Percentiles rank a stretch among this genome's conserved stretches.
phyloP scores from a whole-genome alignment of 768 basidiomycete genomes.

The Coprinopsis marcescibilis region DNA sequence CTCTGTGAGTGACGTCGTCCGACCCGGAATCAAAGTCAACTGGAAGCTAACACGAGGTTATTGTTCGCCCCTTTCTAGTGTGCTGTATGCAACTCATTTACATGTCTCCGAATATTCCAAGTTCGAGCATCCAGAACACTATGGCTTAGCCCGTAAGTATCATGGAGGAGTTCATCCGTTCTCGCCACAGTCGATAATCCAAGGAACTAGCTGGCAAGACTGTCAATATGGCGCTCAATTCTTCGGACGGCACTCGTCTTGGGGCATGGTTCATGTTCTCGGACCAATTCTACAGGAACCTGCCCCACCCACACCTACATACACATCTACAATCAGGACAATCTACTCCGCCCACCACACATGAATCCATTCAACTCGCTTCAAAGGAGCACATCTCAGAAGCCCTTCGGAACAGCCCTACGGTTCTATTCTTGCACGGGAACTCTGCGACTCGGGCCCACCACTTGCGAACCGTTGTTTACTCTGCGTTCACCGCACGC shows the following conservation, averaged over 20 bases:
- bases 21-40: too few species aligned
- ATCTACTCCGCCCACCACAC: neutral
- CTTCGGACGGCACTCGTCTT: slow-evolving; percentile 55
- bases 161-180: neutral
- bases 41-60: too few species aligned
- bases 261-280: slow-evolving; percentile 67
- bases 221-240: slow-evolving; percentile 50
- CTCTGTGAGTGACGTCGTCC: too few species aligned
- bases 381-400: slow-evolving; percentile 20
- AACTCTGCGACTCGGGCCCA: slow-evolving; percentile 63
- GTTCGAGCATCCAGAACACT: slow-evolving; percentile 35
- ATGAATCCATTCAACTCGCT: slow-evolving; percentile 20
- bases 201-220: slow-evolving; percentile 61
- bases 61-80: too few species aligned
- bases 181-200: neutral
- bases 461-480: slow-evolving; percentile 44
- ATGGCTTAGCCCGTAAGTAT: slow-evolving; percentile 36
- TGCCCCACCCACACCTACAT: slow-evolving; percentile 28
- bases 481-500: slow-evolving; percentile 43
- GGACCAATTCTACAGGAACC: slow-evolving; percentile 39
- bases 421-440: slow-evolving; percentile 69
- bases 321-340: slow-evolving; percentile 17
- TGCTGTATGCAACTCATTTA: slow-evolving; percentile 33
- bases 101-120: slow-evolving; percentile 29
- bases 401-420: slow-evolving; percentile 37